These are phyloP conservation scores for Cornus kousa DNA, from an alignment of 148 eudicot species.

Conservation along the genomic window DNA sequence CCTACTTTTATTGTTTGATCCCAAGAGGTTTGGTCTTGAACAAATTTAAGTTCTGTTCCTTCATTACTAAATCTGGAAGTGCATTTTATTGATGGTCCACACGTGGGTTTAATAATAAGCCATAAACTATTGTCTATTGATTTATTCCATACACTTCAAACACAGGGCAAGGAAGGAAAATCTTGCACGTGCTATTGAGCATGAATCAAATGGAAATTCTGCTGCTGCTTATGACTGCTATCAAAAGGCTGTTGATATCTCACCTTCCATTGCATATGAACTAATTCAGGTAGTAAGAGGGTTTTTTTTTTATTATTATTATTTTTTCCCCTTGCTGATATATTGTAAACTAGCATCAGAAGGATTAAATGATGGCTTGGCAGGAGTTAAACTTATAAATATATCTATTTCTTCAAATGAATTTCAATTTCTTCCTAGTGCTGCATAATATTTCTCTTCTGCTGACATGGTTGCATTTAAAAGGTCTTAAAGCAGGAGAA, in stretches of 20 bases:
- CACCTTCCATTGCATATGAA: constrained; percentile 83
- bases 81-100: not conserved
- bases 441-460: not conserved
- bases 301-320: not conserved
- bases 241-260: constrained; percentile 92
- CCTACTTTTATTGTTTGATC: not conserved
- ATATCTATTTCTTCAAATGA: not conserved
- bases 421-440: not conserved
- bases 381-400: too few species aligned
- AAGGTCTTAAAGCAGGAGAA: constrained; percentile 85
- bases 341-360: not conserved
- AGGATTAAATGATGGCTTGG: not conserved
- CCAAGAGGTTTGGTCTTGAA: not conserved
- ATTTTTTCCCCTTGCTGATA: not conserved
- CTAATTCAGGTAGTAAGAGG: constrained; percentile 67
- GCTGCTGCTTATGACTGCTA: constrained; percentile 88
- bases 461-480: constrained; percentile 13
- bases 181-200: constrained; percentile 85
- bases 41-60: not conserved
- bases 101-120: not conserved
- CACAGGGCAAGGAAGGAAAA: constrained; percentile 90
- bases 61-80: not conserved
- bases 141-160: constrained; percentile 1
- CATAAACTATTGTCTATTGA: not conserved
- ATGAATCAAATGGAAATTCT: constrained; percentile 82